Percentiles rank a stretch among this genome's conserved stretches.
phyloP scores from a whole-genome alignment of 2,329 filamentous ascomycete genomes.

The Botryotinia globosa region DNA sequence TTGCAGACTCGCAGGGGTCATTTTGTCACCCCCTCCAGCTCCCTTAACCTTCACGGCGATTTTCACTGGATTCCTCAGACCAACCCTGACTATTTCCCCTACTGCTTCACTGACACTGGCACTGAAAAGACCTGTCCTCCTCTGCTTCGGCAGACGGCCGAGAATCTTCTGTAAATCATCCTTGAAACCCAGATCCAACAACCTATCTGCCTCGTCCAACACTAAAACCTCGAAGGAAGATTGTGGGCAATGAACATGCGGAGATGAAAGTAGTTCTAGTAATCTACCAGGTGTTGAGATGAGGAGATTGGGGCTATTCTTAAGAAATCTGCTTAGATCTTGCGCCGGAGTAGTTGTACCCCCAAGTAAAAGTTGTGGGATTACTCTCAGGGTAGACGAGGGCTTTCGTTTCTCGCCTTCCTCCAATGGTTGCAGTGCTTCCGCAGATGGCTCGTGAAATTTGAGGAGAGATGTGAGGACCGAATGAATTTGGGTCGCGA shows the following conservation, averaged over 20 bases:
- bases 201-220: conserved; percentile 88
- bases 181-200: conserved; percentile 93
- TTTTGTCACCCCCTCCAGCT: conserved; percentile 73
- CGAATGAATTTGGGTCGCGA: conserved; percentile 85
- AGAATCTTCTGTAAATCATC: conserved; percentile 85
- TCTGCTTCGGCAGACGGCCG: conserved; percentile 81
- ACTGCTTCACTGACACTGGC: conserved; percentile 96
- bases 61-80: conserved; percentile 89
- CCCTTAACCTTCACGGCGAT: conserved; percentile 90
- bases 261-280: conserved; percentile 80
- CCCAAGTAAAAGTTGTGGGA: conserved; percentile 86
- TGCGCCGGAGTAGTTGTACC: conserved; percentile 77
- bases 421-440: conserved; percentile 54
- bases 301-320: conserved; percentile 80
- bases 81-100: conserved; percentile 86
- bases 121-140: conserved; percentile 89
- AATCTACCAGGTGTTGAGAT: conserved; percentile 89
- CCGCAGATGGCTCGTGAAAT: conserved; percentile 79
- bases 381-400: conserved; percentile 54
- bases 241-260: conserved; percentile 82
- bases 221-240: conserved; percentile 90
- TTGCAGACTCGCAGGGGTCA: conserved; percentile 87
- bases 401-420: conserved; percentile 51
- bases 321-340: conserved; percentile 81
- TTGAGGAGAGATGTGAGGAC: conserved; percentile 74